phyloP scores from a whole-genome alignment of 2,329 filamentous ascomycete species.

The Zymoseptoria passerinii region DNA sequence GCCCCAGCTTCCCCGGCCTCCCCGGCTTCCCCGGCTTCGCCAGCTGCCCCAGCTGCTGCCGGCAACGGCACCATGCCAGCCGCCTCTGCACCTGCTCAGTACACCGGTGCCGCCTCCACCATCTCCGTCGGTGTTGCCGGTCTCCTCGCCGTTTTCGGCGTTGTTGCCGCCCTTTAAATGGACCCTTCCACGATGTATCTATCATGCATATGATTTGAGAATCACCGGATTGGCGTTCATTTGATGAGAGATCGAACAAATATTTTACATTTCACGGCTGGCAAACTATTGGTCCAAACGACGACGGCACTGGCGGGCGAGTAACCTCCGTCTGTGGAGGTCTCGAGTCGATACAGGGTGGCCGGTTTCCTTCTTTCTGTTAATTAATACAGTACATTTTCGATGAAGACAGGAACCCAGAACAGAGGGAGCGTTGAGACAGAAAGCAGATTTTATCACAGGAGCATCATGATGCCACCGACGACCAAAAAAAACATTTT shows the following conservation, averaged over 20 bases:
- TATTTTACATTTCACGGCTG: not conserved
- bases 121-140: slow-evolving; percentile 15
- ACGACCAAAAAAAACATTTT: not conserved
- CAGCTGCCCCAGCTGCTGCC: not conserved
- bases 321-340: not conserved
- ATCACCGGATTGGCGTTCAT: not conserved
- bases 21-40: not conserved
- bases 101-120: slow-evolving; percentile 17
- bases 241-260: not conserved
- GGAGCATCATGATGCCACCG: not conserved
- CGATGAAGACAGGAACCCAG: not conserved
- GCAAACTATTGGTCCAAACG: not conserved
- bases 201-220: not conserved
- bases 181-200: not conserved
- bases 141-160: slow-evolving; percentile 12
- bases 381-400: not conserved
- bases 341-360: not conserved
- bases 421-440: not conserved
- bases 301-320: not conserved
- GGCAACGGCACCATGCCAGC: not conserved
- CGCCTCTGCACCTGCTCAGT: slow-evolving; percentile 4
- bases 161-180: not conserved
- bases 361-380: not conserved
- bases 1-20: not conserved
- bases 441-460: not conserved